Conservation (phyloP, 176 grass and related monocot genomes). For the Avena atlantica region DNA sequence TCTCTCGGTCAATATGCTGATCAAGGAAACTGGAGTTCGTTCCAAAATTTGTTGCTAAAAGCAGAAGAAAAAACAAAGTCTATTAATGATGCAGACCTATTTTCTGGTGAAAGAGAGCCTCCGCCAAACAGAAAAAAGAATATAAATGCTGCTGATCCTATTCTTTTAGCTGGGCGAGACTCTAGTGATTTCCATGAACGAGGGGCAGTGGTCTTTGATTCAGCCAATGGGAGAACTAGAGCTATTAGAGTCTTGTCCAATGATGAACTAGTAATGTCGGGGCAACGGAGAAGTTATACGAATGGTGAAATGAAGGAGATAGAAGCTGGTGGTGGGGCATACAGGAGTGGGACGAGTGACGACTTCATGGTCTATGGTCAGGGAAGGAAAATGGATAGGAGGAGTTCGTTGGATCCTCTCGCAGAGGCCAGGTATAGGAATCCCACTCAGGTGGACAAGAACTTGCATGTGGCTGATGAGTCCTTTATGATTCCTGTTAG, state of each 20-base stretch:
- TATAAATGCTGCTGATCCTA: conserved; percentile 58
- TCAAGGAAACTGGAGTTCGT: conserved; percentile 90
- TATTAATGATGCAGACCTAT: conserved; percentile 64
- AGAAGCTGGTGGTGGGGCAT: conserved; percentile 67
- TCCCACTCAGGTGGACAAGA: conserved; percentile 55
- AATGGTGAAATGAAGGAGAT: conserved; percentile 80
- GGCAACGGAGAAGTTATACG: conserved; percentile 53
- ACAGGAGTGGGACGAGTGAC: conserved; percentile 61
- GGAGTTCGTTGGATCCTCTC: conserved; percentile 71
- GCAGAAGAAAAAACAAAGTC: conserved; percentile 78
- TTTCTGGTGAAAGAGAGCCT: conserved; percentile 68
- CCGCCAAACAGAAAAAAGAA: conserved; percentile 57
- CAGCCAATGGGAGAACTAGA: conserved; percentile 68
- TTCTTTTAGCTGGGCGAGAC: conserved; percentile 68
- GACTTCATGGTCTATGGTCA: conserved; percentile 80
- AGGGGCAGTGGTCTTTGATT: conserved; percentile 58
- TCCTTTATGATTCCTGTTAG: conserved; percentile 90
- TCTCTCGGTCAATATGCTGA: conserved; percentile 56
- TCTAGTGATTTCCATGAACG: conserved; percentile 53
- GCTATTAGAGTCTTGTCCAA: conserved; percentile 55
- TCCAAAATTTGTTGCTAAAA: conserved; percentile 88
- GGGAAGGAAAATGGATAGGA: conserved; percentile 56
- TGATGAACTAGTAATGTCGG: conserved; percentile 80
- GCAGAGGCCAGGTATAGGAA: conserved; percentile 64
- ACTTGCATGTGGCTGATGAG: conserved; percentile 62